phyloP scores from a whole-genome alignment of 805 yeast genomes.

The Candida montana region DNA sequence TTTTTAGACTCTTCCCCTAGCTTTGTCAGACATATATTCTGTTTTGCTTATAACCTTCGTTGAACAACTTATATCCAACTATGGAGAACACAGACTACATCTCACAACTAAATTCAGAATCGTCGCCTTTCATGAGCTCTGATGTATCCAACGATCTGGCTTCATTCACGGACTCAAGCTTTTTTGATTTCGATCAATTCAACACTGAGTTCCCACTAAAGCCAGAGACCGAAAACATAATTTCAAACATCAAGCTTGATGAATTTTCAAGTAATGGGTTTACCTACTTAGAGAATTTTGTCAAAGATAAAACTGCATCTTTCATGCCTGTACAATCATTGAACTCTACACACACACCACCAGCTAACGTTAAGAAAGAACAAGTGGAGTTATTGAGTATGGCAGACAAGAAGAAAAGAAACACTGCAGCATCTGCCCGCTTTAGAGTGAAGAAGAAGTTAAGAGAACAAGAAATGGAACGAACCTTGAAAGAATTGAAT shows the following conservation, averaged over 20 bases:
- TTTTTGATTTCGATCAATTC: constrained; percentile 23
- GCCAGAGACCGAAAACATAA: neutral
- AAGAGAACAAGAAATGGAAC: constrained; percentile 56
- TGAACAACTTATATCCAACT: no score
- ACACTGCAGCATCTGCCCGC: constrained; percentile 62
- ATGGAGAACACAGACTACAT: constrained; percentile 7
- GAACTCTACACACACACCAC: neutral
- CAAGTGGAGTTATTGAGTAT: neutral
- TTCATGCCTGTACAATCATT: neutral
- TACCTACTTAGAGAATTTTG: constrained; percentile 3
- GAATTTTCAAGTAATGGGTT: neutral
- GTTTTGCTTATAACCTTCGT: no score
- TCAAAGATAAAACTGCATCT: neutral
- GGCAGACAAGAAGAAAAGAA: constrained; percentile 45
- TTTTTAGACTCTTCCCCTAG: no score
- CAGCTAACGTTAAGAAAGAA: neutral
- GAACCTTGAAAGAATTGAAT: constrained; percentile 36
- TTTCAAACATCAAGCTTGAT: neutral
- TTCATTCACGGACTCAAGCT: constrained; percentile 17
- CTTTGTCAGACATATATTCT: no score
- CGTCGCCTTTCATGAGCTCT: constrained; percentile 1
- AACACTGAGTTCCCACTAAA: constrained; percentile 8
- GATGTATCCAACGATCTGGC: constrained; percentile 11
- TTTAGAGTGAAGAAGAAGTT: constrained; percentile 58
- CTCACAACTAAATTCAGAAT: constrained; percentile 16